Base-by-base conservation (phyloP, 257 asterid genomes). In the Ilex asprella region DNA sequence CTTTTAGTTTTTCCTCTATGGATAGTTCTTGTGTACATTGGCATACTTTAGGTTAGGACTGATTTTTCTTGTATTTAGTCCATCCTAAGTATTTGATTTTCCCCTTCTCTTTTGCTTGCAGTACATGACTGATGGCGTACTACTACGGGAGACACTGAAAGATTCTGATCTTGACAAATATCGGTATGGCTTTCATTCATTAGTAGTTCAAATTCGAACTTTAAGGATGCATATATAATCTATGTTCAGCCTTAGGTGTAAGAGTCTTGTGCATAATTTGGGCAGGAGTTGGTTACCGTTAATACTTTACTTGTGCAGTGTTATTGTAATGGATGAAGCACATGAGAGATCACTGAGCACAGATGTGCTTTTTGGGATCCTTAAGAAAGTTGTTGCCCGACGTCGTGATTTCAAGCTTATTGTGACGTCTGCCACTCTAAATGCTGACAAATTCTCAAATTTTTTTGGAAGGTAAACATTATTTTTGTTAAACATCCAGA, bases 71-170 rank as follows among this genome's bases (percentile, higher is more conserved):
- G 41, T 35, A 35, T 3, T 35, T 35, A 35, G 7, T 35, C 8
- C 41, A 35, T 8, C 5, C 41, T 35, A 8, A 35, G 8, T 35
- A 8, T 35, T 35, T 35, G 5, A 35, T 3, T 35, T 3, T 35
- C 41, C 41, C 0, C 8, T 49, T 49, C 52, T 39, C 47, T 58
- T 69, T 35, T 4, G 55, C 49, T 65, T 74, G 78, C 83, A 91
- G 98, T 91, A 92, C 82, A 92, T 92, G 99, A 92, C 97, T 60
- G 99, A 92, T 82, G 99, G 99, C 53, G 99, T 92, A 73, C 94
- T 92, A 75, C 82, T 92, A 64, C 82, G 96, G 55, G 99, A 92
- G 90, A 89, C 97, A 2, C 72, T 92, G 58, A 92, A 86, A 76
- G 99, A 92, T 79, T 79, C 97, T 35, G 99, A 92, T 74, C 83